These are phyloP conservation scores for Citrullus mucosospermus DNA, from an alignment of 306 rosid species.

Conservation along the genomic window DNA sequence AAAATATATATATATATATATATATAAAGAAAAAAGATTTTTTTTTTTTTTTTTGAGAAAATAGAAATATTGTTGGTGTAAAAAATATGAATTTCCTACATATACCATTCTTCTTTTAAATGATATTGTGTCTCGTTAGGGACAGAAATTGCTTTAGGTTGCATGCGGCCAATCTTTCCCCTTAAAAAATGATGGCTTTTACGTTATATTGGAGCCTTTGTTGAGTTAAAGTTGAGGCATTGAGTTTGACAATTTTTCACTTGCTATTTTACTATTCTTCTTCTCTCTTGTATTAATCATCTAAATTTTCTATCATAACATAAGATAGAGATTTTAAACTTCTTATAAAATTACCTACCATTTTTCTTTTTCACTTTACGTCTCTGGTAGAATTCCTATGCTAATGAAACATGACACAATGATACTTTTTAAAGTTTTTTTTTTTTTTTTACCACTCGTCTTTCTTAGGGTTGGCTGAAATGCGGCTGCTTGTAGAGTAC, in stretches of 20 bases:
- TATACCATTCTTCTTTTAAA: background rate
- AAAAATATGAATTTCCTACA: background rate
- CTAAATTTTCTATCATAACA: background rate
- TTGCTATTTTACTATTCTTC: background rate
- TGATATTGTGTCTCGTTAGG: background rate
- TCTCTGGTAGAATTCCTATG: too few species aligned
- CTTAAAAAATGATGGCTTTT: background rate
- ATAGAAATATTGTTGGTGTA: background rate
- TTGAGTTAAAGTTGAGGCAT: background rate
- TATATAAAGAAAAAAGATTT: too few species aligned
- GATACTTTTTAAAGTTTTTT: too few species aligned
- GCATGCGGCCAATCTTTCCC: background rate
- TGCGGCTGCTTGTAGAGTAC: too few species aligned
- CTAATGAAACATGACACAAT: too few species aligned
- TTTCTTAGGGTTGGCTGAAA: too few species aligned
- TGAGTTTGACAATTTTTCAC: background rate
- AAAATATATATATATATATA: background rate
- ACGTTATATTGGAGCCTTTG: background rate
- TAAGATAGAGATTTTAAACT: too few species aligned
- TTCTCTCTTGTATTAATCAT: background rate
- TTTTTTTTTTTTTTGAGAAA: background rate
- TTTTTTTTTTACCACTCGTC: too few species aligned
- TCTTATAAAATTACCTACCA: too few species aligned
- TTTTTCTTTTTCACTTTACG: too few species aligned
- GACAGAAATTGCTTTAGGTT: background rate